Percentiles rank a stretch among this genome's conserved stretches.
Conservation (phyloP, 257 asterid genomes). For the Plantago major region DNA sequence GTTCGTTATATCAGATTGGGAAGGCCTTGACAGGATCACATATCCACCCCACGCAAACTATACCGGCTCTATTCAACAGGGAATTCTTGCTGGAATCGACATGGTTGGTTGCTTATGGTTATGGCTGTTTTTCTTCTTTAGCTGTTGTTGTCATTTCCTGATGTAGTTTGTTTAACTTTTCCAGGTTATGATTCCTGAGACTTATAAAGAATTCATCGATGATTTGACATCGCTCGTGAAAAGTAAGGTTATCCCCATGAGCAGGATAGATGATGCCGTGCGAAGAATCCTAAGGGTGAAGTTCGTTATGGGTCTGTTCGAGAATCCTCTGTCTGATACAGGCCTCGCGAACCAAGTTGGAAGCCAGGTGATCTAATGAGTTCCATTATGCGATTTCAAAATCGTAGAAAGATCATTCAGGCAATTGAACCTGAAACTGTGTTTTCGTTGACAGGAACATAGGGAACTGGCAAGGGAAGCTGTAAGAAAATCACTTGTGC, state of each 20-base stretch:
- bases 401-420: background rate
- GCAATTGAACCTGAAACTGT: background rate
- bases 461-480: constrained; percentile 57
- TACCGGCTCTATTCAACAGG: constrained; percentile 41
- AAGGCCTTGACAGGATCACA: constrained; percentile 51
- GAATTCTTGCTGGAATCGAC: constrained; percentile 60
- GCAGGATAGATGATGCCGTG: constrained; percentile 38
- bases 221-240: constrained; percentile 35
- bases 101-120: constrained; percentile 35
- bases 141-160: background rate
- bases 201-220: constrained; percentile 28
- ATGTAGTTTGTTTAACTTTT: constrained; percentile 15
- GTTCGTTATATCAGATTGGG: constrained; percentile 53
- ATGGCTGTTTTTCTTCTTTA: background rate
- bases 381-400: background rate
- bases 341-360: constrained; percentile 34
- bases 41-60: constrained; percentile 49
- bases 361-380: constrained; percentile 25
- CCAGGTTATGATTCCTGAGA: constrained; percentile 36
- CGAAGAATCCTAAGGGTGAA: constrained; percentile 36
- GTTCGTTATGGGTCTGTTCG: constrained; percentile 41
- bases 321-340: constrained; percentile 35
- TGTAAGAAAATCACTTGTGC: constrained; percentile 60
- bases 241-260: constrained; percentile 28
- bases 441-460: constrained; percentile 37